Conservation (phyloP, 2,329 filamentous ascomycete species). For the Ophiocordyceps camponoti-leonardi region DNA sequence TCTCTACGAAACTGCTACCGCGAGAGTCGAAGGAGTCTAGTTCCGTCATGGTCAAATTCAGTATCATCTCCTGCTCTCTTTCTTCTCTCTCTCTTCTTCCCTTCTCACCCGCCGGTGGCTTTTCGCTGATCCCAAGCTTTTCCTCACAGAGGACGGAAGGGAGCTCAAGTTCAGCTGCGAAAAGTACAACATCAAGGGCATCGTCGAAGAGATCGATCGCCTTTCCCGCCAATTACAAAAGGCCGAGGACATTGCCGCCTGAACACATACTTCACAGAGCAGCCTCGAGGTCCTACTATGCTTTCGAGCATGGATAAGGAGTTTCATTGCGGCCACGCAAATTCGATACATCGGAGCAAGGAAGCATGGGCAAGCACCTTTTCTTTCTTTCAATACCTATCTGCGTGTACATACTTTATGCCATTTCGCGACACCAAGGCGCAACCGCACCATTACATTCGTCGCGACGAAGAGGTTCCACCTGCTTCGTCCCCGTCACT, state of each 20-base stretch:
- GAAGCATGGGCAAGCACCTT: not conserved
- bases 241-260: constrained; percentile 56
- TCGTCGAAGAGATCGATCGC: constrained; percentile 77
- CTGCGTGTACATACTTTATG: not conserved
- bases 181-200: constrained; percentile 67
- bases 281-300: not conserved
- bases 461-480: not conserved
- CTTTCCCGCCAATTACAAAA: constrained; percentile 72
- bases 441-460: not conserved
- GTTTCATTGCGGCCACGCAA: too few relatives aligned
- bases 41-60: constrained; percentile 67
- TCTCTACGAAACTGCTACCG: constrained; percentile 62
- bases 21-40: constrained; percentile 51
- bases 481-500: not conserved
- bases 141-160: constrained; percentile 70
- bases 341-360: too few relatives aligned
- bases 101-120: not conserved
- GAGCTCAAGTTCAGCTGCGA: constrained; percentile 70
- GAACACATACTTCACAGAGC: not conserved
- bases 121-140: not conserved
- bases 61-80: constrained; percentile 28
- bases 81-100: not conserved
- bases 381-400: not conserved
- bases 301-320: too few relatives aligned
- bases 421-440: not conserved